Evolutionary conservation across 108 stramenopile species (phyloP).

Genomic region (Pseudonitzschia multiseries): DNA sequence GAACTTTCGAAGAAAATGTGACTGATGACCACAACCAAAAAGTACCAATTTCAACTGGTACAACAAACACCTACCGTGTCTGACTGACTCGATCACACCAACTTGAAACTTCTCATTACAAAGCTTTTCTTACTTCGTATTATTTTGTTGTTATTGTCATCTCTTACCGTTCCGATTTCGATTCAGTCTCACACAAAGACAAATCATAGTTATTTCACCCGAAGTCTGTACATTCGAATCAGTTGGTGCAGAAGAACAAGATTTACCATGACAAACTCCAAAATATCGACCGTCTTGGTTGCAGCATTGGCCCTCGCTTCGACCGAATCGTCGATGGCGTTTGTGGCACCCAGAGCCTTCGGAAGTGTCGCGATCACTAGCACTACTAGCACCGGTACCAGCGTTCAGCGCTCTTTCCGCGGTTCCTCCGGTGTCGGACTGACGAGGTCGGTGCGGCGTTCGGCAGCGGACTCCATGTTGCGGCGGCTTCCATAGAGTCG

Average conservation of each 20-base stretch:
- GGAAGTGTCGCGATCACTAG: too few relatives aligned
- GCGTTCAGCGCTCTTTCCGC: background rate
- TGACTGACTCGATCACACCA: constrained; percentile 10
- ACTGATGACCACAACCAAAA: constrained; percentile 5
- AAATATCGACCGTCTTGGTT: background rate
- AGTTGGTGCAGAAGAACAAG: too few relatives aligned
- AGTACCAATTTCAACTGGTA: background rate
- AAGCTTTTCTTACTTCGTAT: too few relatives aligned
- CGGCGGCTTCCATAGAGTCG: constrained; percentile 4
- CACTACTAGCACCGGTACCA: background rate
- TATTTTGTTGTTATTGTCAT: background rate
- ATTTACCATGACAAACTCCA: background rate
- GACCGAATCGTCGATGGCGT: constrained; percentile 2
- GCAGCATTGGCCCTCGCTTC: constrained; percentile 11
- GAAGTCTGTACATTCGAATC: too few relatives aligned
- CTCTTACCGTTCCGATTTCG: background rate
- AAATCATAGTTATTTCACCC: too few relatives aligned
- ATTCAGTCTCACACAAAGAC: too few relatives aligned
- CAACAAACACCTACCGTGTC: background rate
- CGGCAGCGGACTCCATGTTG: background rate
- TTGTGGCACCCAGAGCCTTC: background rate
- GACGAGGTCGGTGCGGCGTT: background rate
- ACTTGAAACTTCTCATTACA: too few relatives aligned
- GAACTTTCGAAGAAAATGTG: constrained; percentile 7
- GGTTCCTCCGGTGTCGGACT: background rate